These are phyloP conservation scores for Xylaria sp. DNA, from an alignment of 2,329 filamentous ascomycete species.

Conservation along the genomic window DNA sequence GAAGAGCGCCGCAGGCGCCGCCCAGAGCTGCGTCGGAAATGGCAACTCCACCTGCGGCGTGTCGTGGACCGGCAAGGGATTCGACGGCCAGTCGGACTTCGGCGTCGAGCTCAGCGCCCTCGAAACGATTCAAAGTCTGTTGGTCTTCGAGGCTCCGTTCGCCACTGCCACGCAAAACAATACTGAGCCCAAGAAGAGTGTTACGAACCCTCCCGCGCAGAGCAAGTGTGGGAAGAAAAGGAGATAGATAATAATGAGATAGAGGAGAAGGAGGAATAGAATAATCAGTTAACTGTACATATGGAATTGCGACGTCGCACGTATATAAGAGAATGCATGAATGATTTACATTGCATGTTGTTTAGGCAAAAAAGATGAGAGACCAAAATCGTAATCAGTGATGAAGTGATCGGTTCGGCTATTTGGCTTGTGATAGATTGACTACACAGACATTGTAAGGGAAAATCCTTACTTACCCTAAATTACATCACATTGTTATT, in stretches of 20 bases:
- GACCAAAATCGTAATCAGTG: neutral
- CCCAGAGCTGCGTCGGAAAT: conserved; percentile 44
- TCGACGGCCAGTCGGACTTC: conserved; percentile 63
- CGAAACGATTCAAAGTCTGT: conserved; percentile 57
- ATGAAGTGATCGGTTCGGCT: neutral
- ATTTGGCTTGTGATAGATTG: neutral
- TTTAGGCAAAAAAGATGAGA: neutral
- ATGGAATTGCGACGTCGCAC: conserved; percentile 25
- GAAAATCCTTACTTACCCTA: neutral
- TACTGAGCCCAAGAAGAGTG: neutral
- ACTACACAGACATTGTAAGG: neutral
- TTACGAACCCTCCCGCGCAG: neutral
- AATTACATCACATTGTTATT: neutral
- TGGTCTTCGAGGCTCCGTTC: conserved; percentile 35
- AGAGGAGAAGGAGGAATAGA: neutral
- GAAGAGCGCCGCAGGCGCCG: conserved; percentile 55
- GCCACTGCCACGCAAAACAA: neutral
- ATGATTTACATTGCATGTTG: neutral
- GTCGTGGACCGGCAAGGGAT: conserved; percentile 60
- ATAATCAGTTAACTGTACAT: conserved; percentile 31
- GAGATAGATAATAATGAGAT: neutral
- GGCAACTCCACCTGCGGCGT: conserved; percentile 59
- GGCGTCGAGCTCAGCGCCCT: conserved; percentile 68
- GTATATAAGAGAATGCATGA: conserved; percentile 19
- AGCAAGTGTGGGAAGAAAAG: conserved; percentile 13